Conservation (phyloP, 1,139 yeast species). For the Spathaspora sp. region DNA sequence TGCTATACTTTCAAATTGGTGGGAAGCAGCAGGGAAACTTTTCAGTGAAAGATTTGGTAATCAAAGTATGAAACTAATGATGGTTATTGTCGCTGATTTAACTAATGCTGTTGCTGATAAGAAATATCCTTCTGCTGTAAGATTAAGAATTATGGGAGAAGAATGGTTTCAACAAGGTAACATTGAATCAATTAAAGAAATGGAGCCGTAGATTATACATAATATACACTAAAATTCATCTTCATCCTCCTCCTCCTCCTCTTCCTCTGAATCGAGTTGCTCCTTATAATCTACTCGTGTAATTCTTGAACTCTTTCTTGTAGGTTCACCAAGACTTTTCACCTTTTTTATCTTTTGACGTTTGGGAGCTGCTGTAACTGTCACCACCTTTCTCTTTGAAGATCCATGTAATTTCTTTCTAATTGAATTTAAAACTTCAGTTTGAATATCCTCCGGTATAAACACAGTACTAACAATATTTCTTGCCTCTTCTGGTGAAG, state of each 20-base stretch:
- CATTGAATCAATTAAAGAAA: slow-evolving; percentile 49
- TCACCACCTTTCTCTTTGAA: slow-evolving; percentile 13
- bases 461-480: slow-evolving; percentile 45
- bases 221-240: slow-evolving; percentile 13
- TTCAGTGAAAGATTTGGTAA: slow-evolving; percentile 58
- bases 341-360: slow-evolving; percentile 4
- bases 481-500: slow-evolving; percentile 44
- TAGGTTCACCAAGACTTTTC: slow-evolving; percentile 16
- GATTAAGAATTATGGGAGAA: slow-evolving; percentile 73
- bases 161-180: slow-evolving; percentile 58
- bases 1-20: slow-evolving; percentile 77
- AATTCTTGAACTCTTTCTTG: slow-evolving; percentile 47
- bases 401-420: slow-evolving; percentile 22
- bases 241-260: slow-evolving; percentile 8
- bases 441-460: slow-evolving; percentile 44
- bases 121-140: slow-evolving; percentile 72
- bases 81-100: slow-evolving; percentile 38
- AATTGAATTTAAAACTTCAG: slow-evolving; percentile 25
- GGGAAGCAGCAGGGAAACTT: slow-evolving; percentile 77
- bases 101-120: slow-evolving; percentile 47
- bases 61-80: slow-evolving; percentile 68
- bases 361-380: background rate
- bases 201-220: slow-evolving; percentile 38
- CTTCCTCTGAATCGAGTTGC: slow-evolving; percentile 17
- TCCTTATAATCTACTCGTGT: slow-evolving; percentile 41